Base-by-base conservation (phyloP, 345 rosid species). In the Theobroma cacao region DNA sequence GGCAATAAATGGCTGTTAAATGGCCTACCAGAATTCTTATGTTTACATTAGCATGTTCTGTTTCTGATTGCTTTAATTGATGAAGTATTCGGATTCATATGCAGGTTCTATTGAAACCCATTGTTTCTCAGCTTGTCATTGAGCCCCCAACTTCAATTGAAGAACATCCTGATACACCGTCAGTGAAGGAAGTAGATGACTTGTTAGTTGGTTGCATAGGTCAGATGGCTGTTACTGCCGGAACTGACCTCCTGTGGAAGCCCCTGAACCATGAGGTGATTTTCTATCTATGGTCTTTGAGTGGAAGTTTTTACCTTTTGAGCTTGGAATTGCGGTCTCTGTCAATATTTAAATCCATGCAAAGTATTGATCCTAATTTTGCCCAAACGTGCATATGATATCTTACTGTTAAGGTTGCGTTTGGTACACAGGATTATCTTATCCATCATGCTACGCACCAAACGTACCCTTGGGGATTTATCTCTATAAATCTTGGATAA, bases 141-240 rank as follows among this genome's bases (percentile, higher is more conserved):
- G 97, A 92, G 56, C 94, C 97, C 4, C 97, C 99, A 1, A 53
- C 87, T 69, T 78, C 62, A 31, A 71, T 92, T 10, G 87, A 86
- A 81, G 90, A 88, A n/a, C 84, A 89, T 83, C 84, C 88, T 26
- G 79, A 84, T 75, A 53, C 89, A 73, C 97, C 93, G 22, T 84
- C 97, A 7, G 86, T 86, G 59, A 79, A 86, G 75, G 97, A 91
- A 87, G 93, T 94, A 76, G 95, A 92, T 80, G 95, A 91, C 53
- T 61, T 87, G 45, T 34, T 96, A 80, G 94, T 96, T 53, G 72
- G 75, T 45, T 94, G 98, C 86, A 82, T 90, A 38, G 97, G 99
- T 79, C 99, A 96, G 84, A 94, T 96, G 99, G 97, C 98, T 43
- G 92, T 91, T 74, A 82, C 97, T 62, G 89, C 97, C 5, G 97